These are phyloP conservation scores for Blepharisma japonicum DNA, from an alignment of 73 alveolate genomes.

Conservation along the genomic window DNA sequence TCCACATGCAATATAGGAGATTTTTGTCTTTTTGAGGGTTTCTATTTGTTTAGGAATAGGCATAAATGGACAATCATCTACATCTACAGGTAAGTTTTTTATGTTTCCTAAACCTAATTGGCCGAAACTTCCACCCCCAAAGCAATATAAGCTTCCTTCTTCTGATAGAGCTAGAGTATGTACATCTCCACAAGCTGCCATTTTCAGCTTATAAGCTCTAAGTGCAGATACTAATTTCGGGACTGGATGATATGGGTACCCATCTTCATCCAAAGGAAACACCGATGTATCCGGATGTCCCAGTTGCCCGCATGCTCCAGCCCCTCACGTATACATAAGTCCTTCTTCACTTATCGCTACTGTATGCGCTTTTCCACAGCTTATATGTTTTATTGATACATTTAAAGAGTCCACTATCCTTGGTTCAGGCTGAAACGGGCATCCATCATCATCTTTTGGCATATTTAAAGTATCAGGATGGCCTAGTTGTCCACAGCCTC, in stretches of 20 bases:
- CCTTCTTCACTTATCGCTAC: slow-evolving; percentile 79
- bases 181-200: slow-evolving; percentile 85
- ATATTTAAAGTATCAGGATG: slow-evolving; percentile 84
- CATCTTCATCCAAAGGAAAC: slow-evolving; percentile 78
- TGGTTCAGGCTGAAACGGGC: slow-evolving; percentile 89
- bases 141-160: slow-evolving; percentile 70
- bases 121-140: slow-evolving; percentile 94
- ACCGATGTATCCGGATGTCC: slow-evolving; percentile 88
- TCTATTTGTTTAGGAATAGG: slow-evolving; percentile 80
- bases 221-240: slow-evolving; percentile 78
- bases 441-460: slow-evolving; percentile 82
- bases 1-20: slow-evolving; percentile 83
- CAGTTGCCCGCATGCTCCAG: slow-evolving; percentile 92
- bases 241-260: slow-evolving; percentile 84
- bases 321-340: slow-evolving; percentile 80
- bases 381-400: background rate
- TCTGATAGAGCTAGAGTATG: slow-evolving; percentile 71
- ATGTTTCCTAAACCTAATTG: slow-evolving; percentile 84
- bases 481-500: slow-evolving; percentile 94
- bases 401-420: slow-evolving; percentile 40
- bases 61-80: slow-evolving; percentile 79
- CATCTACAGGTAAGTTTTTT: slow-evolving; percentile 71
- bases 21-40: slow-evolving; percentile 33
- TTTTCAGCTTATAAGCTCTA: slow-evolving; percentile 42
- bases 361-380: slow-evolving; percentile 59